phyloP scores from a whole-genome alignment of 2,329 filamentous ascomycete genomes.

The Penicillium sp. region DNA sequence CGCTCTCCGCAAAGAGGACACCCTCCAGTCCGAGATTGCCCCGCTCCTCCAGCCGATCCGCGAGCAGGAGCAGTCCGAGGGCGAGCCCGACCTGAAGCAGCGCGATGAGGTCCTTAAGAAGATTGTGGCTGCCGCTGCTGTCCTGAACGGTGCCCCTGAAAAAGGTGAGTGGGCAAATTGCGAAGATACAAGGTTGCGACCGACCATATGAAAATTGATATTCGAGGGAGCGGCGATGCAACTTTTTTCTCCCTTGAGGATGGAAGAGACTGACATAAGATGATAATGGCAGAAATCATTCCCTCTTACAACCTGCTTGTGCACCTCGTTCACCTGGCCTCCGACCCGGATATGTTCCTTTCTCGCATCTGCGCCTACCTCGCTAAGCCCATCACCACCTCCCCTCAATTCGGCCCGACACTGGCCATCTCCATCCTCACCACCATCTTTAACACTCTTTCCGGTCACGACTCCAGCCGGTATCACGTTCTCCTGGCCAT shows the following conservation, averaged over 20 bases:
- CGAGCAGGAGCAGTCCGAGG: conserved; percentile 55
- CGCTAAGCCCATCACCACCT: conserved; percentile 79
- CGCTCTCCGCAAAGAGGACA: conserved; percentile 67
- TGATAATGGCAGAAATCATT: conserved; percentile 69
- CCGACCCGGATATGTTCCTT: conserved; percentile 81
- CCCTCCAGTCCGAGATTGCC: conserved; percentile 63
- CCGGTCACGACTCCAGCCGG: conserved; percentile 71
- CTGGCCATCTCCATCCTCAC: conserved; percentile 88
- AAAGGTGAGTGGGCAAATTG: conserved; percentile 56
- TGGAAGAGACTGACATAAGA: conserved; percentile 17
- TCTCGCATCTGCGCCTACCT: conserved; percentile 87
- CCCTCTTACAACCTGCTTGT: conserved; percentile 96
- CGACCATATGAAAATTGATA: conserved; percentile 14
- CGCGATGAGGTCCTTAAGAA: conserved; percentile 85
- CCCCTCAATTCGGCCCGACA: conserved; percentile 78
- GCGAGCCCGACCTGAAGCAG: conserved; percentile 58
- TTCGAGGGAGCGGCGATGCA: conserved; percentile 9
- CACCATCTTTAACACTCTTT: conserved; percentile 94
- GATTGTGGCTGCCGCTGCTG: conserved; percentile 75
- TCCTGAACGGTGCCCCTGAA: conserved; percentile 83
- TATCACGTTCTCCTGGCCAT: conserved; percentile 91
- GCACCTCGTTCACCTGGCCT: conserved; percentile 84
- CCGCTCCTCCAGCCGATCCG: conserved; percentile 61
- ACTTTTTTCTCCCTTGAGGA: conserved; percentile 7
- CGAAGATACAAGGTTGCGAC: conserved; percentile 2